Evolutionary conservation across 1,284 basidiomycete genomes (phyloP), one percentile per base, ranked within the genome.

Genomic region (Cerioporus squamosus): DNA sequence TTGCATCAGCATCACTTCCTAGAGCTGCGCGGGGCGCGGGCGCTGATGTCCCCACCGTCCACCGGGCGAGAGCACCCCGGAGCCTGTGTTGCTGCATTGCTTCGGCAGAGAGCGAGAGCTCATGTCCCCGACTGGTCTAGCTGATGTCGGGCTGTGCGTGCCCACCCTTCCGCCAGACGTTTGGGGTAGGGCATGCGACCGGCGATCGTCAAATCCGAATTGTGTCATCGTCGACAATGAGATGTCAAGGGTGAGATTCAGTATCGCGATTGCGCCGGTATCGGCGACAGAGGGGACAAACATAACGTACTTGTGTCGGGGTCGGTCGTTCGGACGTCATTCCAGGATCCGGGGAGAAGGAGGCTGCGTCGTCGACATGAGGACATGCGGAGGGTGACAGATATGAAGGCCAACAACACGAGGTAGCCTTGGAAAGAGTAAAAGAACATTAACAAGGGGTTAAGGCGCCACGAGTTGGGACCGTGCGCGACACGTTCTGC

Each of bases 381-480:
- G 38, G 31, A 36, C 12, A 39, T 44, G 53, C 23, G 26, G 40
- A 44, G 38, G 38, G 47, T 29, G 15, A 18, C 17, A n/a, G n/a
- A 24, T 23, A 44, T n/a, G 43, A 38, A 26, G 23, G 20, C 18
- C 17, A 49, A 23, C 17, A 22, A 39, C 20, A 23, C 12, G 23
- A 49, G 38, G 36, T 36, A 4, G 36, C 36, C 23, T 15, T 5
- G 24, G 40, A 55, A 24, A 17, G 22, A 36, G 46, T 5, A 48
- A 42, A 44, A 23, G 48, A 24, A 38, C 42, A 12, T 38, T 17
- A 38, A 38, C 47, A 44, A 55, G 54, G 54, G 54, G 47, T 55
- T 50, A 55, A 55, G 20, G 48, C 49, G 59, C 59, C 47, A 51
- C 59, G 59, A 49, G 45, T 39, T 48, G 40, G 38, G 26, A 45